Conservation (phyloP, 202 grass and related monocot genomes). For the Hordeum pubiflorum region DNA sequence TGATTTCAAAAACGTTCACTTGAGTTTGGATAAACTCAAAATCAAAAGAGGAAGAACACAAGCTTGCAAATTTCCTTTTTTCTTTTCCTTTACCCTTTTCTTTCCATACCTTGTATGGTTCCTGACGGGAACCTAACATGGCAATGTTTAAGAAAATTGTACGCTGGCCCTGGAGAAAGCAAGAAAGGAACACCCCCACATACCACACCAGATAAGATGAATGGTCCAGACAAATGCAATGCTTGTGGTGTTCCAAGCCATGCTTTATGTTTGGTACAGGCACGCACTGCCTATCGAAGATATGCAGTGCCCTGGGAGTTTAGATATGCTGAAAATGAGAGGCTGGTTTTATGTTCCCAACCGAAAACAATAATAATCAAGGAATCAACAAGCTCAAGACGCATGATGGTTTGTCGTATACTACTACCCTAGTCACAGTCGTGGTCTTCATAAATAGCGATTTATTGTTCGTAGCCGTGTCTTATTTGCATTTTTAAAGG, state of each 20-base stretch:
- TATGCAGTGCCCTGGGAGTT: constrained; percentile 8
- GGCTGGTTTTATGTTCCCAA: constrained; percentile 15
- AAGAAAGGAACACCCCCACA: constrained; percentile 19
- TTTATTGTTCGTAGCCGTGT: neutral
- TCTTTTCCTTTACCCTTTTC: neutral
- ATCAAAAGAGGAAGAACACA: constrained; percentile 20
- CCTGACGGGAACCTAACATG: constrained; percentile 28
- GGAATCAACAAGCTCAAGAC: constrained; percentile 26
- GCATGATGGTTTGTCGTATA: constrained; percentile 19
- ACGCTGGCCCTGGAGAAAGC: constrained; percentile 21
- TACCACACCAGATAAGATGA: constrained; percentile 16
- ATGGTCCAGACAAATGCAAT: constrained; percentile 32
- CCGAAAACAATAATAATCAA: constrained; percentile 21
- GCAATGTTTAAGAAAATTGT: constrained; percentile 40
- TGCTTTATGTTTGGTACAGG: constrained; percentile 16
- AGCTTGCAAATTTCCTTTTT: neutral
- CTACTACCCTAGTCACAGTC: neutral
- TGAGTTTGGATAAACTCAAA: neutral
- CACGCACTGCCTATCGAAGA: constrained; percentile 31
- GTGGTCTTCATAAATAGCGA: constrained; percentile 12
- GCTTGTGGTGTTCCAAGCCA: constrained; percentile 2
- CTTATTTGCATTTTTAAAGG: no score
- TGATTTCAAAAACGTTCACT: constrained; percentile 20
- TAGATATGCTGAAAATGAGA: constrained; percentile 35
- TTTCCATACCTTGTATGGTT: constrained; percentile 22